phyloP scores from a whole-genome alignment of 2,329 filamentous ascomycete genomes.

The Westerdykella sp. region DNA sequence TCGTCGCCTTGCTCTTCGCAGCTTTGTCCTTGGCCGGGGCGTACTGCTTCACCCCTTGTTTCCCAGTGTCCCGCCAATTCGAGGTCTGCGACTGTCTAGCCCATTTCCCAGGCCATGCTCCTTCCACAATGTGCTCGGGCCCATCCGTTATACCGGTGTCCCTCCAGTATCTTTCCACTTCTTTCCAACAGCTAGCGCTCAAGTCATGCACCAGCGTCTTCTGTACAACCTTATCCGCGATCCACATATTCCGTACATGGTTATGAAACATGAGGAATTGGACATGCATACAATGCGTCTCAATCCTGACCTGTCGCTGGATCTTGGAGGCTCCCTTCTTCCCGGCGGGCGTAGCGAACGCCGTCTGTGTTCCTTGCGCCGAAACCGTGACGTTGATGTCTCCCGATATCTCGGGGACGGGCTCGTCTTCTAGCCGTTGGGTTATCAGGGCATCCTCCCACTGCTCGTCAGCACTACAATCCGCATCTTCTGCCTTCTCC shows the following conservation, averaged over 20 bases:
- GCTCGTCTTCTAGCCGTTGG: slow-evolving; percentile 28
- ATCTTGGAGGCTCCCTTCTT: slow-evolving; percentile 85
- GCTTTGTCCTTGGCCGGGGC: slow-evolving; percentile 4
- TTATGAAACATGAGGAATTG: slow-evolving; percentile 87
- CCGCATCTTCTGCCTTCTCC: slow-evolving; percentile 27
- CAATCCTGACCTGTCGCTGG: slow-evolving; percentile 68
- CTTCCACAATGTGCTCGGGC: slow-evolving; percentile 66
- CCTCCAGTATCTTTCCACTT: slow-evolving; percentile 39
- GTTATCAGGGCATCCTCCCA: slow-evolving; percentile 35
- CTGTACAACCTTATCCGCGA: slow-evolving; percentile 32
- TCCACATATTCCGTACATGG: slow-evolving; percentile 50
- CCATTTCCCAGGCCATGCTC: slow-evolving; percentile 51
- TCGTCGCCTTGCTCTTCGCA: slow-evolving; percentile 15
- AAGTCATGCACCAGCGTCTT: slow-evolving; percentile 25
- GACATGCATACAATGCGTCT: slow-evolving; percentile 85
- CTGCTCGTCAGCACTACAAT: slow-evolving; percentile 36
- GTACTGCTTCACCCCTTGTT: slow-evolving; percentile 30
- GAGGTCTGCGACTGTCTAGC: slow-evolving; percentile 50
- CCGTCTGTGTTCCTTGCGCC: slow-evolving; percentile 14
- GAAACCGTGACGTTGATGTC: slow-evolving; percentile 68
- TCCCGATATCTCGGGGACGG: slow-evolving; percentile 49
- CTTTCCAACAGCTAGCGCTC: slow-evolving; percentile 30
- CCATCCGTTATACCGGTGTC: slow-evolving; percentile 84
- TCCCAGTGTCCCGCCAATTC: slow-evolving; percentile 39
- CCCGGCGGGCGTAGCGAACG: slow-evolving; percentile 41